Conservation (phyloP, 2,329 filamentous ascomycete genomes). For the Venturiaceae sp. region DNA sequence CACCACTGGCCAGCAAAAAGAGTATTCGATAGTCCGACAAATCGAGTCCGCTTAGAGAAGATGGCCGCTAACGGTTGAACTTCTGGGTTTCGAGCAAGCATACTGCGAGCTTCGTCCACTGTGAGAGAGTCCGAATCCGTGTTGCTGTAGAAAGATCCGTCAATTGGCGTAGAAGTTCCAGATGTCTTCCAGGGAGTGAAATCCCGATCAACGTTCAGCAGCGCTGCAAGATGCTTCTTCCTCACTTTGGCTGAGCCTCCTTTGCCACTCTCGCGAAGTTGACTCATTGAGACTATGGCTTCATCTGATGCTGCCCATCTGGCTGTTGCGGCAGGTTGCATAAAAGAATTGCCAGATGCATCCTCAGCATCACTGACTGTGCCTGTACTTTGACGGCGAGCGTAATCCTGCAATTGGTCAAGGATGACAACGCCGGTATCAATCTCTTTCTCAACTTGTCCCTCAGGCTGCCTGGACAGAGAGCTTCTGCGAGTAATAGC, state of each 20-base stretch:
- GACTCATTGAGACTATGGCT: constrained; percentile 8
- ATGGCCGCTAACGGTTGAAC: constrained; percentile 36
- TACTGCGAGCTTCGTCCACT: constrained; percentile 25
- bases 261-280: constrained; percentile 8
- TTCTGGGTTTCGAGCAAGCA: constrained; percentile 33
- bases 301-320: constrained; percentile 19
- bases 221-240: constrained; percentile 29
- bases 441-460: constrained; percentile 21
- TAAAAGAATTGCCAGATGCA: constrained; percentile 17
- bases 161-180: constrained; percentile 1
- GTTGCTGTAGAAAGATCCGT: not conserved
- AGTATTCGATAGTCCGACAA: constrained; percentile 37
- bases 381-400: constrained; percentile 32
- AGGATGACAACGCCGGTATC: constrained; percentile 33
- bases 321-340: constrained; percentile 22
- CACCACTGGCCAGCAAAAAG: constrained; percentile 34
- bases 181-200: constrained; percentile 14
- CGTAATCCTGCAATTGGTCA: constrained; percentile 37
- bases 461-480: not conserved
- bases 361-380: constrained; percentile 32
- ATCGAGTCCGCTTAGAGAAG: constrained; percentile 35
- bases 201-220: constrained; percentile 21
- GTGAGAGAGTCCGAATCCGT: constrained; percentile 8
- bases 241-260: constrained; percentile 24
- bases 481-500: not conserved